Conservation (phyloP, 768 basidiomycete species). For the Suillus ampliporus region DNA sequence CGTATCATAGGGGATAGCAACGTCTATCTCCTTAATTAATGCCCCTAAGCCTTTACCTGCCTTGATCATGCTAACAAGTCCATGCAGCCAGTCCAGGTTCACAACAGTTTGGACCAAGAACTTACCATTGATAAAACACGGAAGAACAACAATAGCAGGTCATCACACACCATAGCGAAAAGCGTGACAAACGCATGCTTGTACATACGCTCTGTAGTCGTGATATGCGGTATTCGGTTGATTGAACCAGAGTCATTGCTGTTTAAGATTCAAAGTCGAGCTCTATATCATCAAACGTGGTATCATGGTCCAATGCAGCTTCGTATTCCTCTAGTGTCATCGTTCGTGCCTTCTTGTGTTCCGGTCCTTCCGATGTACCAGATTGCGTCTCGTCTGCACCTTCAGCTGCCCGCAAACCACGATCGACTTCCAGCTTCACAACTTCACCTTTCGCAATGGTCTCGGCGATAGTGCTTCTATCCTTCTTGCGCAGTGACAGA, state of each 20-base stretch:
- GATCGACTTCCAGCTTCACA: constrained; percentile 25
- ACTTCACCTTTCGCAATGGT: constrained; percentile 17
- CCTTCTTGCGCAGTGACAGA: constrained; percentile 56
- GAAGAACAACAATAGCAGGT: too few species aligned
- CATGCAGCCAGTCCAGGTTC: too few species aligned
- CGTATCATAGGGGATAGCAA: too few species aligned
- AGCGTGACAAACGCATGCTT: too few species aligned
- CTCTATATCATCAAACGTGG: constrained; percentile 51
- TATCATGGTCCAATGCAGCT: constrained; percentile 51
- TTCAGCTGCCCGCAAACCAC: constrained; percentile 13
- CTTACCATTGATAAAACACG: too few species aligned
- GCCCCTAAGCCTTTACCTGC: too few species aligned
- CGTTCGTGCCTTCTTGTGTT: constrained; percentile 47
- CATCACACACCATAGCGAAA: too few species aligned
- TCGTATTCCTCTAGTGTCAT: constrained; percentile 60
- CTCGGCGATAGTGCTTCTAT: constrained; percentile 12
- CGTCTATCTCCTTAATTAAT: too few species aligned
- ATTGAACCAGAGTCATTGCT: constrained; percentile 19
- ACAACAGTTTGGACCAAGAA: too few species aligned
- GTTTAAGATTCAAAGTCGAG: constrained; percentile 29
- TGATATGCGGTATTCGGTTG: constrained; percentile 8
- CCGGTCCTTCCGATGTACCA: constrained; percentile 28
- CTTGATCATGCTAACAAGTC: too few species aligned
- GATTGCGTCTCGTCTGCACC: constrained; percentile 12
- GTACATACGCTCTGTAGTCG: background rate